phyloP scores from a whole-genome alignment of 352 stramenopile genomes.

The Pythium insidiosum region DNA sequence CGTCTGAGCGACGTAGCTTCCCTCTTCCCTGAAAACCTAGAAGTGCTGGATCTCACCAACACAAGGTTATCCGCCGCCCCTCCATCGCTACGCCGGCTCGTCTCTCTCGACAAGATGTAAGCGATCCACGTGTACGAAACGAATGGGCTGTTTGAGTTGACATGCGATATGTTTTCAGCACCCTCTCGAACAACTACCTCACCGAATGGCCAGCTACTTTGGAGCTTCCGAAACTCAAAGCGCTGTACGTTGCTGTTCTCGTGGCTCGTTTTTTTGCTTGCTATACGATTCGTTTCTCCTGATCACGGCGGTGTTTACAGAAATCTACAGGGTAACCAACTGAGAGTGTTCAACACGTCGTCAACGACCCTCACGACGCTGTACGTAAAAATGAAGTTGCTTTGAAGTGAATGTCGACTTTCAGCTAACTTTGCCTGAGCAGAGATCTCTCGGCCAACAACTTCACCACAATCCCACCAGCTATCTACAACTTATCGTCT shows the following conservation, averaged over 20 bases:
- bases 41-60: slow-evolving; percentile 6
- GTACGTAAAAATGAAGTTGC: slow-evolving; percentile 3
- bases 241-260: too few species aligned
- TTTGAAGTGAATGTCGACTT: too few species aligned
- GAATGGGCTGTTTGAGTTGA: too few species aligned
- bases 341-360: too few species aligned
- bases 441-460: slow-evolving; percentile 13
- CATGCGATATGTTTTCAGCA: too few species aligned
- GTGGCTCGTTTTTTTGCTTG: too few species aligned
- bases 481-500: slow-evolving; percentile 4
- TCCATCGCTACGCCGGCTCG: too few species aligned
- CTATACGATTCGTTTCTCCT: too few species aligned
- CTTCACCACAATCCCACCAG: slow-evolving; percentile 4
- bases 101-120: slow-evolving; percentile 1
- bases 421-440: background rate
- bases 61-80: slow-evolving; percentile 4
- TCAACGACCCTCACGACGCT: too few species aligned
- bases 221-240: background rate
- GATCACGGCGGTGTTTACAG: too few species aligned
- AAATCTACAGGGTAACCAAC: too few species aligned
- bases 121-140: background rate
- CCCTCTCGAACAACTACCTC: slow-evolving; percentile 2
- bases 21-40: background rate
- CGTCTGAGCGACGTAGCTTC: slow-evolving; percentile 4
- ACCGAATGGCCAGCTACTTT: background rate